Base-by-base conservation (phyloP, 805 yeast genomes). In the Candida anglica region DNA sequence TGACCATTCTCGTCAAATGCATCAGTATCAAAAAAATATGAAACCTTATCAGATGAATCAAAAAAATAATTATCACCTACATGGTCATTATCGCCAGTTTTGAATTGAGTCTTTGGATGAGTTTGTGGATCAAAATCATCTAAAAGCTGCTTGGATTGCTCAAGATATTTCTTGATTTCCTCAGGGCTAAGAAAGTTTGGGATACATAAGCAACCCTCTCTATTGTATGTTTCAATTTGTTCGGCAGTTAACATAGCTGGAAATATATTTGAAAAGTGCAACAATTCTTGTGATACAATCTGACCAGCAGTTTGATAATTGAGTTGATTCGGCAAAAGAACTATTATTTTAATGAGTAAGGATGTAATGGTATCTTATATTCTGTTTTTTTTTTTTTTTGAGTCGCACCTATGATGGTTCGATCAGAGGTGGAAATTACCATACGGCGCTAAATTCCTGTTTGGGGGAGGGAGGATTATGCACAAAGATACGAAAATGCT, bases 51-150 rank as follows among this genome's bases (percentile, higher is more conserved):
- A 0, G 85, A 69, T 2, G 88, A 80, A 16, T 73, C 68, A 19
- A 85, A 55, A 51, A 84, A 84, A 52, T 85, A 84, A 10, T 73
- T 66, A 53, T 85, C 89, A 2, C 91, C 89, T 28, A 84, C 69
- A 50, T 83, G 89, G 26, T 71, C 70, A 15, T 66, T 63, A 3
- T 62, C 67, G 10, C 64, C 71, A 1, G 93, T 84, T 23, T 78
- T 75, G 65, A 84, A 84, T 50, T 71, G 74, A 8, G 89, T 83
- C 51, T 73, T 50, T 11, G 94, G 91, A 46, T 85, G 93, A 6
- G 57, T 58, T 2, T 58, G 44, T 6, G 79, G 44, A 42, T 80
- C 80, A 32, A 84, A 67, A 5, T 66, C 59, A 1, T 50, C 42
- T 29, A 81, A 61, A 18, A 84, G 57, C 14, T 52, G 34, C 10